Evolutionary conservation across 495 filamentous ascomycete genomes (phyloP), one percentile per base, ranked within the genome.

Genomic region (Daldinia bambusicola): DNA sequence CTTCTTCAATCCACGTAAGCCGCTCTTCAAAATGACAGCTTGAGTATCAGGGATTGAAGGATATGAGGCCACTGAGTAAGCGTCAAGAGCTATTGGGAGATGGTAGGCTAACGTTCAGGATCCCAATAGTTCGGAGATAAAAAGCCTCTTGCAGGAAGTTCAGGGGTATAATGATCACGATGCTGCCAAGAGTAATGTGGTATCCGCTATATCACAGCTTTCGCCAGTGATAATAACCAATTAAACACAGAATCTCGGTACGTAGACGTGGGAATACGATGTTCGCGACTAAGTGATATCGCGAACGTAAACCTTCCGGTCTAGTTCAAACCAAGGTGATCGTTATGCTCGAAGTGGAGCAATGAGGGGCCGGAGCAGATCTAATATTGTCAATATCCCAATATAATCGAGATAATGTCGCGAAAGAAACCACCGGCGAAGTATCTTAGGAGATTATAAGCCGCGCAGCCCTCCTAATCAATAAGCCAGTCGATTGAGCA

Each of bases 1-100:
- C 52, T 62, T 69, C 57, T 69, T 69, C 37, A 65, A 62, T 58
- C 52, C 32, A 55, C 55, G 41, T 37, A 43, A 61, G 61, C 65
- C 56, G 41, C 64, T 38, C 30, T 36, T 40, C 26, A 56, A 37
- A 41, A 60, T 51, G 12, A 37, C 22, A 10, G 5, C 8, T 8
- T 57, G 48, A 58, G 41, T 50, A 34, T 43, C 51, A 66, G 36
- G 57, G 70, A 59, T 56, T 40, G 52, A 66, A 12, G 10, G 62
- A 65, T 53, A 50, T 34, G 34, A 64, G 48, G 14, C 58, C 60
- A 67, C 36, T 72, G 69, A 69, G 65, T 72, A 65, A 72, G 70
- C 70, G 65, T 53, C 70, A 14, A 69, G 56, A 26, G 61, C 50
- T 16, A 18, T 31, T 40, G 22, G n/a, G 12, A 63, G 38, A 31